phyloP scores from a whole-genome alignment of 768 basidiomycete genomes.

The Lactifluus pinguis region DNA sequence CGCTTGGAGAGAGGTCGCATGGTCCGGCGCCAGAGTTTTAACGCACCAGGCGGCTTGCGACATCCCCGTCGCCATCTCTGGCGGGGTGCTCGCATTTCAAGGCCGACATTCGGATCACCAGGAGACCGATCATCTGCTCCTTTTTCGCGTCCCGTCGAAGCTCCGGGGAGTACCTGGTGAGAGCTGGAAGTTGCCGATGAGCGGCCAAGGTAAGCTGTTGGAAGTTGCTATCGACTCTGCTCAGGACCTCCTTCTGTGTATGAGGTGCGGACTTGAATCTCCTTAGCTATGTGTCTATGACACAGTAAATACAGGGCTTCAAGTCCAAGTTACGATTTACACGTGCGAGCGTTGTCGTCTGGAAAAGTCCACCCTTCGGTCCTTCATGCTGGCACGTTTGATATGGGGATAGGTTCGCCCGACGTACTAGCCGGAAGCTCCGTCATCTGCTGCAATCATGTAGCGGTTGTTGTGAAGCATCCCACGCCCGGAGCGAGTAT shows the following conservation, averaged over 20 bases:
- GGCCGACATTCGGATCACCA: background rate
- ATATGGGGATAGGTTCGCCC: background rate
- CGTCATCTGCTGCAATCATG: background rate
- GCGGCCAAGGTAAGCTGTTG: slow-evolving; percentile 5
- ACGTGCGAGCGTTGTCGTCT: slow-evolving; percentile 9
- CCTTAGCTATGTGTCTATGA: background rate
- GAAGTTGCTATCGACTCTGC: slow-evolving; percentile 10
- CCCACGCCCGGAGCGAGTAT: background rate
- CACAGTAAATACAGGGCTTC: background rate
- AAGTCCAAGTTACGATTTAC: background rate
- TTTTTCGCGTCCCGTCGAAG: slow-evolving; percentile 9
- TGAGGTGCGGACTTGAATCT: background rate
- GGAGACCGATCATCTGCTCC: background rate
- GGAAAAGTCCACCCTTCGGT: slow-evolving; percentile 3
- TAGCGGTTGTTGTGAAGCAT: slow-evolving; percentile 2
- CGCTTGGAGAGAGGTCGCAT: slow-evolving; percentile 11
- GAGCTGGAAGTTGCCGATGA: slow-evolving; percentile 6
- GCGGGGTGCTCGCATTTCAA: slow-evolving; percentile 12
- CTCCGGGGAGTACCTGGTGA: slow-evolving; percentile 10
- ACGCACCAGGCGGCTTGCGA: background rate
- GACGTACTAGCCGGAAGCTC: background rate
- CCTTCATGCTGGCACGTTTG: slow-evolving; percentile 1
- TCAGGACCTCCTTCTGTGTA: slow-evolving; percentile 11
- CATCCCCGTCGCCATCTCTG: slow-evolving; percentile 9
- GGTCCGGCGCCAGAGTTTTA: slow-evolving; percentile 7